Base-by-base conservation (phyloP, 495 filamentous ascomycete genomes). In the Corynascus novoguineensis region DNA sequence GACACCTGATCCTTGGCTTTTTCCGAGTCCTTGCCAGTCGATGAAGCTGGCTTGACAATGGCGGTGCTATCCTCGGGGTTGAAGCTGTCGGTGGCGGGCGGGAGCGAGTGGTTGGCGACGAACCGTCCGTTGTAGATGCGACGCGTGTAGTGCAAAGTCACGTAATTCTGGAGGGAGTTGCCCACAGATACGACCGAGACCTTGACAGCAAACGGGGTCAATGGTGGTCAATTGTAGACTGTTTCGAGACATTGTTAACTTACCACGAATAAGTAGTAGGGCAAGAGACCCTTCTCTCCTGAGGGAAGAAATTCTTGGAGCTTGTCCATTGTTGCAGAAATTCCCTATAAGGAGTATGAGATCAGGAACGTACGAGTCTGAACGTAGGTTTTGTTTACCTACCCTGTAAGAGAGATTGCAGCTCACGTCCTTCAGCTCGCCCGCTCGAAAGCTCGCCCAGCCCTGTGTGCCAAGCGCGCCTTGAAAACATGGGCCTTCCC, bases 111-210 rank as follows among this genome's bases (percentile, higher is more conserved):
- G 64, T 78, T 79, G 8, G 68, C 68, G 22, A 79, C 70, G 66
- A 78, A 79, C 28, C 68, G 70, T 14, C 77, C 81, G 58, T 76
- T 73, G 71, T 96, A 97, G 63, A 97, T 81, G 63, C 87, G 84
- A 2, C 79, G 79, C 10, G 90, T 89, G 71, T 86, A 90, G 64
- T 79, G 70, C 9, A 87, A 71, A 4, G 89, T 92, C 19, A 69
- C 50, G 75, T 91, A 93, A 67, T 87, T 81, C 73, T 96, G 92
- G 62, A 92, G 60, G 22, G 81, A 84, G 78, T 97, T 97, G 63
- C 79, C 83, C 48, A 90, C 73, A 55, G 92, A 86, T 47, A 92
- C 76, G 42, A 88, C 65, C 46, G 88, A 88, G 62, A 92, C 77
- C 89, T 93, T 28, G 8, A 17, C 2, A 12, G 14, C 0, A 28